Base-by-base conservation (phyloP, 208 protist species). In the Strigomonas culicis region DNA sequence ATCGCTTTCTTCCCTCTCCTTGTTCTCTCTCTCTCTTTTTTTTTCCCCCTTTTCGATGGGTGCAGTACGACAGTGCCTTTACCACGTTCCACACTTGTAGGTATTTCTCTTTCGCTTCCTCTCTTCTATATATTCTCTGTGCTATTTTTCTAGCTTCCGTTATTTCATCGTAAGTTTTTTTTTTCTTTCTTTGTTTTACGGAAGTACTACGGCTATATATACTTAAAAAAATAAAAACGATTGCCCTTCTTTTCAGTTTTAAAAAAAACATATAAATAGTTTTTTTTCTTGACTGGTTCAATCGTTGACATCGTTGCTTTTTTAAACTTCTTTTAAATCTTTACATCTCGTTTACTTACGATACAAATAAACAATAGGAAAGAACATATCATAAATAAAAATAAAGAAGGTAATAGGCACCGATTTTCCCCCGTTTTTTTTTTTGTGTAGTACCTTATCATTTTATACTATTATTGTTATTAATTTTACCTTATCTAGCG, bases 11-110 rank as follows among this genome's bases (percentile, higher is more conserved):
- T 55, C 44, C 53, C 21, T 27, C 43, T 43, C 32, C 25, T 41
- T 64, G n/a, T 47, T 55, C 24, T 51, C 53, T 53, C 59, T 66
- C n/a, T 46, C 13, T 31, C 17, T 66, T 25, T 28, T 32, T 44
- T 19, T 30, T 2, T 30, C 30, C 59, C 10, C 41, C 59, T 11
- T 22, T 52, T 1, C 13, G 4, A 4, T 8, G 19, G 28, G 7
- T 0, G 7, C 13, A 13, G 6, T 25, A 31, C 28, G 25, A 22
- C 21, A 28, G 0, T 17, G n/a, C 8, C 30, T 17, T 41, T 46
- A 41, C 1, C 36, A 47, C 44, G 43, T 32, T 47, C 56, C 31
- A 36, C 36, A 24, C 39, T 36, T 58, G 22, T 10, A n/a, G 17
- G 17, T n/a, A 17, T 17, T 46, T 17, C 13, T 53, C 22, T 27